Conservation (phyloP, 1,284 basidiomycete species). For the Leccinum pachyderme region DNA sequence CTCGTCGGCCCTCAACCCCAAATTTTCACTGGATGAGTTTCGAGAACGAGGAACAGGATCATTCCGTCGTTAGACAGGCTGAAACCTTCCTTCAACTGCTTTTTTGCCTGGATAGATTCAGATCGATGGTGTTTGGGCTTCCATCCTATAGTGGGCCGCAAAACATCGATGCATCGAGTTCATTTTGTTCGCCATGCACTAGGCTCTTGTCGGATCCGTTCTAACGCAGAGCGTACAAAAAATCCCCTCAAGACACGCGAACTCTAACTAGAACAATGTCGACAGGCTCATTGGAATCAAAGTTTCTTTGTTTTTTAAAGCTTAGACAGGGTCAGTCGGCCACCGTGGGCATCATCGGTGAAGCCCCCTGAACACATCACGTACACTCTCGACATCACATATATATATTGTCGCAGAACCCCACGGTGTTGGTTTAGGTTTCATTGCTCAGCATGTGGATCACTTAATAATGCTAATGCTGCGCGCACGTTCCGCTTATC, state of each 20-base stretch:
- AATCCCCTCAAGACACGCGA: conserved; percentile 66
- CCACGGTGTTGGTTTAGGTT: conserved; percentile 53
- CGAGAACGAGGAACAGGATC: conserved; percentile 30
- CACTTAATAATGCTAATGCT: conserved; percentile 47
- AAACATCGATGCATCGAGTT: conserved; percentile 56
- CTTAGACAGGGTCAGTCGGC: conserved; percentile 49
- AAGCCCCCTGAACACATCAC: conserved; percentile 52
- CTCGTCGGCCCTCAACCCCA: conserved; percentile 50
- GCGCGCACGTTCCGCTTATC: conserved; percentile 45
- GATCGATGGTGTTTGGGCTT: conserved; percentile 45
- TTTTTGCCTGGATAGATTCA: conserved; percentile 65
- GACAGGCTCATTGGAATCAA: conserved; percentile 44
- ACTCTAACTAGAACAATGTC: conserved; percentile 49
- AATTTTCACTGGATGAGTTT: conserved; percentile 45
- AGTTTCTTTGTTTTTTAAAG: conserved; percentile 31
- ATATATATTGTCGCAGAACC: conserved; percentile 51
- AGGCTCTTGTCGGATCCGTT: conserved; percentile 62
- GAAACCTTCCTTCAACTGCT: conserved; percentile 1
- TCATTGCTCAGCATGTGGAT: conserved; percentile 60
- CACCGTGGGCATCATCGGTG: conserved; percentile 50
- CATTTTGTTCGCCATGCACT: conserved; percentile 54
- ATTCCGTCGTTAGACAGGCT: conserved; percentile 49
- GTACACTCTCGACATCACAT: conserved; percentile 54
- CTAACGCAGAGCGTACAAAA: conserved; percentile 56
- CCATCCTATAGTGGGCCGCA: conserved; percentile 60